phyloP scores from a whole-genome alignment of 2,329 filamentous ascomycete species.

The Curvularia sp. region DNA sequence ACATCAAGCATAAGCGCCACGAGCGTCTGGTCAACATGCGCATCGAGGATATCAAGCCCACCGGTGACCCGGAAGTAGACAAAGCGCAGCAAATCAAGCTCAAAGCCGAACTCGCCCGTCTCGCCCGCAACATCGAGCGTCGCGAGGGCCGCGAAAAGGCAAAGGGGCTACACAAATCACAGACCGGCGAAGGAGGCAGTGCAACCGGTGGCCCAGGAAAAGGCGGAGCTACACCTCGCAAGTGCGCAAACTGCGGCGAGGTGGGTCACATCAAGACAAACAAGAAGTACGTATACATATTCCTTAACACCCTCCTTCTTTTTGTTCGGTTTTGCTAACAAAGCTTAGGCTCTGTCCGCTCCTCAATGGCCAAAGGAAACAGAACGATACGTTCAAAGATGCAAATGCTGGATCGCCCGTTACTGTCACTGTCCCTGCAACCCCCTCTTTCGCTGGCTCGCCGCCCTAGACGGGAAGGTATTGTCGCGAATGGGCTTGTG shows the following conservation, averaged over 20 bases:
- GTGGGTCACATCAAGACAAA: conserved; percentile 99
- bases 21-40: conserved; percentile 75
- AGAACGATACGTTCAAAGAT: conserved; percentile 49
- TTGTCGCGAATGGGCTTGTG: no score
- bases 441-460: conserved; percentile 25
- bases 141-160: conserved; percentile 89
- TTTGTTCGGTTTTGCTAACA: conserved; percentile 27
- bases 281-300: conserved; percentile 74
- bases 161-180: conserved; percentile 65
- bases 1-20: conserved; percentile 77
- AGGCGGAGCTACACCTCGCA: conserved; percentile 68
- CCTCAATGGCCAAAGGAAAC: conserved; percentile 49
- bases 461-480: conserved; percentile 3
- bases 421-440: conserved; percentile 19
- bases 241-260: conserved; percentile 97
- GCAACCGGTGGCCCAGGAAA: conserved; percentile 55
- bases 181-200: conserved; percentile 51
- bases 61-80: conserved; percentile 71
- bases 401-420: conserved; percentile 40
- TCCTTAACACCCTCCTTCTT: neutral
- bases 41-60: conserved; percentile 69
- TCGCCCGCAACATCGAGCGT: conserved; percentile 90
- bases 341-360: conserved; percentile 46
- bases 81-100: conserved; percentile 68
- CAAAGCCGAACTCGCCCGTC: conserved; percentile 77